Conservation (phyloP, 1,139 yeast species). For the Lodderomyces orthopsilosis region DNA sequence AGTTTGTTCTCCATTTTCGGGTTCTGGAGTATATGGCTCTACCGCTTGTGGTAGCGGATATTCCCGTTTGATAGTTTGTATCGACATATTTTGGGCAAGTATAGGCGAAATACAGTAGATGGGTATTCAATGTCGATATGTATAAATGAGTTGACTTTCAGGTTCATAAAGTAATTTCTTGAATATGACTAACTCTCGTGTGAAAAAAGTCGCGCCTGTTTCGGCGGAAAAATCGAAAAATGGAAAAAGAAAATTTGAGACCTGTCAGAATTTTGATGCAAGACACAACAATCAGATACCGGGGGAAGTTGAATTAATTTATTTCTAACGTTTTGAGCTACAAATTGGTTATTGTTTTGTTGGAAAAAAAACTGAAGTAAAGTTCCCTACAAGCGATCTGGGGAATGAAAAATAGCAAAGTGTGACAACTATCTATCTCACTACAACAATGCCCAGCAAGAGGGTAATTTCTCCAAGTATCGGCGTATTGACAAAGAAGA, state of each 20-base stretch:
- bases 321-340: no score
- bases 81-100: background rate
- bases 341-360: no score
- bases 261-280: no score
- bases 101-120: background rate
- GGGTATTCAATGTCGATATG: background rate
- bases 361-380: background rate
- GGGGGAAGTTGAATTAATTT: background rate
- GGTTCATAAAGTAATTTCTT: background rate
- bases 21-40: background rate
- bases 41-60: background rate
- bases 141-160: background rate
- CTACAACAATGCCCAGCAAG: background rate
- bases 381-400: background rate
- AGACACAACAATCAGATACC: no score
- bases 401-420: background rate
- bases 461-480: background rate
- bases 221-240: background rate
- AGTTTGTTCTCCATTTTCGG: background rate
- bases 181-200: background rate
- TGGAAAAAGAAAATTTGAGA: background rate
- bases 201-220: slow-evolving; percentile 1
- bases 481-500: background rate
- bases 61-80: background rate
- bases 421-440: background rate